Base-by-base conservation (phyloP, 352 stramenopile genomes). In the Pythium plurisporium region DNA sequence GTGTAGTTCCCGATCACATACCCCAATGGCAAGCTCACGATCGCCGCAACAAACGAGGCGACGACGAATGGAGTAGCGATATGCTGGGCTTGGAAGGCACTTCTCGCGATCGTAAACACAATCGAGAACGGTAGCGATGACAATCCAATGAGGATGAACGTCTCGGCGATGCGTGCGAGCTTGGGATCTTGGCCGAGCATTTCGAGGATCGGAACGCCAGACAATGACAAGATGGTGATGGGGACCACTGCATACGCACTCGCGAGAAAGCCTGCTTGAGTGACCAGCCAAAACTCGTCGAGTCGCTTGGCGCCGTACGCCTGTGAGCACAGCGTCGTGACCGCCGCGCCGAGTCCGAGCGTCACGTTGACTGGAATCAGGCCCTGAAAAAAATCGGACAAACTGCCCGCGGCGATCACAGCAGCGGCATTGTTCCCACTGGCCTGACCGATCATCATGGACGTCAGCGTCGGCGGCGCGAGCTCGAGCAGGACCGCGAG, bases 281-380 rank as follows among this genome's bases (percentile, higher is more conserved):
- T 71, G 47, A 81, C 74, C 22, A 83, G 52, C 69, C 79, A 86
- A 46, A 86, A 67, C 48, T 86, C 69, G 10, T 63, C 51, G 49
- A 76, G 66, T 17, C 62, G 65, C 31, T 76, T 72, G 41, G 59
- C 79, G n/a, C 79, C 79, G 44, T 74, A 87, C 8, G 76, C 74
- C 45, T 87, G 76, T 17, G 74, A 78, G 40, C 72, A 83, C 55
- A 87, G 58, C 9, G 74, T 89, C 55, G 84, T 69, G 44, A 87
- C 69, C 10, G 76, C 79, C 2, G 74, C 77, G 14, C 65, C 70
- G 14, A 82, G 55, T 17, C 76, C 79, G 45, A 70, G 74, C 42
- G 77, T 70, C 55, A 86, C 47, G 2, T 70, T 70, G 11, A 63
- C 57, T 19, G 82, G 55, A 31, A 82, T 51, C 37, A 85, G 62